Evolutionary conservation across 73 alveolate species (phyloP), one percentile per base, ranked within the genome.

Genomic region (Paramecium sexaurelia): DNA sequence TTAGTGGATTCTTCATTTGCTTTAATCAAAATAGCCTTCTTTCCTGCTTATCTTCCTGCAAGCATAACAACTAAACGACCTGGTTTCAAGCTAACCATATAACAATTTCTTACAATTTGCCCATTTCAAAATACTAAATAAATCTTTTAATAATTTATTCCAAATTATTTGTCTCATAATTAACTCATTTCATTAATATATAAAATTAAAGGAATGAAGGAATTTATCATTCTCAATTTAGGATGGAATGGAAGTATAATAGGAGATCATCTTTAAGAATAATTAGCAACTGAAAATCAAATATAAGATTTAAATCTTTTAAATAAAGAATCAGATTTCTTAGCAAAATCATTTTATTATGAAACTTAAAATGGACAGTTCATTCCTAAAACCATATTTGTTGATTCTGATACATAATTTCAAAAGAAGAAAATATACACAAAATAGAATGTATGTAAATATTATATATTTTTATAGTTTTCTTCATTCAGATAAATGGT

Each of bases 21-120:
- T 83, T 91, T 95, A 84, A 95, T 95, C 89, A 96, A 87, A 94
- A 96, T 92, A 68, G 99, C 99, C 92, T 96, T 96, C 97, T 96
- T 95, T 87, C 99, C 99, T 39, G 99, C 99, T 87, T 91, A 93
- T 95, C 99, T 96, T 26, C 99, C 99, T 43, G 97, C 93, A 17
- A 95, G 91, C 40, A 96, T 68, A 75, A 96, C 94, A 92, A 96
- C 98, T 35, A 96, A 95, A 91, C 98, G 94, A 68, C 99, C 99
- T 43, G 95, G 96, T 91, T 96, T 96, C 92, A 96, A 82, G 91
- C 93, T 86, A 86, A 19, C 19, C 9, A 61, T 17, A 33, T 29
- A 27, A 57, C 55, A 15, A 57, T 22, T 86, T 26, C 32, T 39
- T 86, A 86, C 93, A 88, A 88, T 88, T 88, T 88, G 8, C 91